Percentiles rank a stretch among this genome's conserved stretches.
Conservation (phyloP, 176 grass and related monocot species). For the Melocanna baccifera region DNA sequence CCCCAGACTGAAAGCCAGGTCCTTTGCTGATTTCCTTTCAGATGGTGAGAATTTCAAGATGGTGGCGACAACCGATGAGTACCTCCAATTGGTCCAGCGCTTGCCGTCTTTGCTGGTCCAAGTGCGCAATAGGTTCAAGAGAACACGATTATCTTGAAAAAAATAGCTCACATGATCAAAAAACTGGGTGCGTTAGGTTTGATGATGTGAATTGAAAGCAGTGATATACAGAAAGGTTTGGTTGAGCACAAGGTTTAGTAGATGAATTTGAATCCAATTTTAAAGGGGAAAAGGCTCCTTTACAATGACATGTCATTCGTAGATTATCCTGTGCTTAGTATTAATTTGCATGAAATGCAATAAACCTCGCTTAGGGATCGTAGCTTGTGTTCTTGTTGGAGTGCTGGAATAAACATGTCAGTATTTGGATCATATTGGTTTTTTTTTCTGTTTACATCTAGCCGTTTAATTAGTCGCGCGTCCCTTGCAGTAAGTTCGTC, state of each 20-base stretch:
- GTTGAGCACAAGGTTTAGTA: too few species aligned
- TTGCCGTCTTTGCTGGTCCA: not conserved
- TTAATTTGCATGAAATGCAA: not conserved
- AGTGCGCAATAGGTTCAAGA: constrained; percentile 10
- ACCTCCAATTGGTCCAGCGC: constrained; percentile 2
- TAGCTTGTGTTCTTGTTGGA: not conserved
- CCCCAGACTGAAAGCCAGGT: constrained; percentile 5
- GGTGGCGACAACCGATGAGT: not conserved
- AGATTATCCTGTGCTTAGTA: not conserved
- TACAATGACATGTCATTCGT: not conserved
- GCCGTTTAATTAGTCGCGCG: not conserved
- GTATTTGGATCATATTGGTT: not conserved
- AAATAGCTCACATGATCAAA: not conserved
- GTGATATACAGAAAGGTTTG: too few species aligned
- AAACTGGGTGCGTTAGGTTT: not conserved
- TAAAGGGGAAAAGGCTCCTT: too few species aligned
- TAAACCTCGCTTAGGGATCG: not conserved
- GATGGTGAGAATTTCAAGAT: not conserved
- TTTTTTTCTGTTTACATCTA: not conserved
- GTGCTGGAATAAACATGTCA: not conserved
- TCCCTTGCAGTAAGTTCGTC: not conserved
- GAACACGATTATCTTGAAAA: too few species aligned
- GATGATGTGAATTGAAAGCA: not conserved
- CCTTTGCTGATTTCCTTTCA: constrained; percentile 30
- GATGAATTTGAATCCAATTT: too few species aligned